These are phyloP conservation scores for Ascochyta fabae DNA, from an alignment of 2,329 filamentous ascomycete genomes.

Conservation along the genomic window DNA sequence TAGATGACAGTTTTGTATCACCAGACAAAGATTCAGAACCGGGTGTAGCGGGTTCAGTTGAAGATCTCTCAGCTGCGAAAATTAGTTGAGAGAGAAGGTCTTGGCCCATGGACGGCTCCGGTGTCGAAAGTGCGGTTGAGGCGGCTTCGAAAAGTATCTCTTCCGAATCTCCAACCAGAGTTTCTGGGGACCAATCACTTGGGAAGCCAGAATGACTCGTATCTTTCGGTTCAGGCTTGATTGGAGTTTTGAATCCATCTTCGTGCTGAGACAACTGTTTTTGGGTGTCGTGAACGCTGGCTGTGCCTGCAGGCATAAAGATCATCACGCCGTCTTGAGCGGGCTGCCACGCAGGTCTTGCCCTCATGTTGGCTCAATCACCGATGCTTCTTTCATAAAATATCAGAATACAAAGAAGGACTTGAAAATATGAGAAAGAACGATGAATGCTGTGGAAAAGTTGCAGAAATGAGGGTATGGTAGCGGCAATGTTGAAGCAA, in stretches of 20 bases:
- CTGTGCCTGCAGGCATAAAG: background rate
- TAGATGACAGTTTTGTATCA: background rate
- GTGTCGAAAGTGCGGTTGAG: background rate
- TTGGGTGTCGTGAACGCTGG: background rate
- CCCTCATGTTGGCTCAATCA: background rate
- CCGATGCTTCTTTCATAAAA: background rate
- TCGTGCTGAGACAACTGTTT: background rate
- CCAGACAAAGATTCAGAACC: too few relatives aligned
- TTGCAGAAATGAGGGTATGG: background rate
- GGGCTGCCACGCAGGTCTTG: background rate
- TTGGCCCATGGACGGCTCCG: background rate
- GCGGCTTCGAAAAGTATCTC: too few relatives aligned
- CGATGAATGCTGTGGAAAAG: too few relatives aligned
- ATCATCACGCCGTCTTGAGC: background rate
- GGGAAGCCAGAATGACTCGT: too few relatives aligned
- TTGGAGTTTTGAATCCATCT: too few relatives aligned
- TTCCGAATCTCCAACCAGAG: background rate
- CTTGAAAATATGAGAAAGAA: background rate
- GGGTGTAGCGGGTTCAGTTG: background rate
- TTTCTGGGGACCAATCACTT: background rate
- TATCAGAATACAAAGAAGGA: background rate
- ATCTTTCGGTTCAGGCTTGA: background rate
- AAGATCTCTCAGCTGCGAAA: background rate
- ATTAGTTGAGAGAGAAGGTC: background rate
- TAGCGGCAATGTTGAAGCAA: background rate